A percentile compares a stretch with the other conserved stretches of the same genome.
These are phyloP conservation scores for Blastobotrys americana DNA, from an alignment of 805 yeast genomes.

Conservation along the genomic window DNA sequence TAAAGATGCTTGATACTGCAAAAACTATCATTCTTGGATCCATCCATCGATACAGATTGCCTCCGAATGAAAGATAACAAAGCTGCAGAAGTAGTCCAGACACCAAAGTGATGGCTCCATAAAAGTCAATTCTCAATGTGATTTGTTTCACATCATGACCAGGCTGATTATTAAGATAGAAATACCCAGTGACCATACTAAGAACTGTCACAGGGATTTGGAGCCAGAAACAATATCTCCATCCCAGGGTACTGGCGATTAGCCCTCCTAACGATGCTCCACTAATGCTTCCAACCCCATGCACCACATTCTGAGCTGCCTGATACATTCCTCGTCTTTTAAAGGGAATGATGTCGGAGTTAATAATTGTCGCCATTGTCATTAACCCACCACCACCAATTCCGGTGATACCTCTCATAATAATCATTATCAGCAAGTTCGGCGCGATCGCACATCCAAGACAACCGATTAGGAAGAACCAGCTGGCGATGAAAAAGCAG, in stretches of 20 bases:
- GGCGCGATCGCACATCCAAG: conserved; percentile 12
- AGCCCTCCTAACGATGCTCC: conserved; percentile 55
- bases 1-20: conserved; percentile 5
- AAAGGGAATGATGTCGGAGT: conserved; percentile 30
- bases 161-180: conserved; percentile 7
- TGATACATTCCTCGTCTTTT: conserved; percentile 40
- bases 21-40: conserved; percentile 5
- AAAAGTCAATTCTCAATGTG: conserved; percentile 5
- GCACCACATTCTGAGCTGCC: conserved; percentile 57
- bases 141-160: background rate
- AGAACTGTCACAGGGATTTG: conserved; percentile 11
- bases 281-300: conserved; percentile 53
- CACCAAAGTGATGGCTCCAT: conserved; percentile 8
- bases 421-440: conserved; percentile 8
- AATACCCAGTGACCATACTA: conserved; percentile 6
- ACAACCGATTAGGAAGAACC: conserved; percentile 13
- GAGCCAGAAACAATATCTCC: conserved; percentile 13
- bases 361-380: conserved; percentile 20
- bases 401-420: conserved; percentile 15
- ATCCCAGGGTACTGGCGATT: conserved; percentile 30
- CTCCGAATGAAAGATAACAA: conserved; percentile 8
- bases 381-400: conserved; percentile 16
- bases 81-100: conserved; percentile 8
- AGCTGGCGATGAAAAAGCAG: conserved; percentile 31
- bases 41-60: conserved; percentile 9